Base-by-base conservation (phyloP, 441 rosid species). In the Croton setiger region DNA sequence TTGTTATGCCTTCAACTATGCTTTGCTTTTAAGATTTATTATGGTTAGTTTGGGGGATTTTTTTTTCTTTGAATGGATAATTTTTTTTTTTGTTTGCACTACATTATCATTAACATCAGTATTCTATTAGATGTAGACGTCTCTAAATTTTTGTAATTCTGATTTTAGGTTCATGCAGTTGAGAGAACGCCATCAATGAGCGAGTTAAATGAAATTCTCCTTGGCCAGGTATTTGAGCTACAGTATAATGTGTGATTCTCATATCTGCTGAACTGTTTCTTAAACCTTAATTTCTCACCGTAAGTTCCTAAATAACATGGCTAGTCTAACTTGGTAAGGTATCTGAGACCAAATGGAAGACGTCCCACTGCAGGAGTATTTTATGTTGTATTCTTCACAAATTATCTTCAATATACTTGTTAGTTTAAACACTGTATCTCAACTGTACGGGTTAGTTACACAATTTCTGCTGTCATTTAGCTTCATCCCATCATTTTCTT, bases 121-220 rank as follows among this genome's bases (percentile, higher is more conserved):
- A n/a, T 39, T 41, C 27, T 20, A 3, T 58, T 58, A 2, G n/a
- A 13, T 68, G 35, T 31, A 47, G 18, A 43, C 44, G 23, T 47
- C 65, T 64, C 79, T 67, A 23, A 72, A 64, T 61, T 49, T 63
- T 45, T 13, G 5, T 56, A 21, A 13, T 17, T 68, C 10, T 74
- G 78, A 66, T 77, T 79, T 81, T 83, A 94, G 99, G 97, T 94
- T 75, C 82, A 74, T 75, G 96, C 92, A 65, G 92, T 94, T 69
- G 98, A 92, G 83, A 85, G 77, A 83, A 92, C 99, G 71, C 98
- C 98, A 76, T 92, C 98, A 62, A 88, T 92, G 99, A 94, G 99
- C 18, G 98, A 90, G 85, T 77, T 94, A 78, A 94, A 81, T 86
- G 96, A 94, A 81, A 87, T 94, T 75, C 89, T 94, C 69, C 87